phyloP scores from a whole-genome alignment of 371 early-diverging fungal species.

The Mortierella sp. region DNA sequence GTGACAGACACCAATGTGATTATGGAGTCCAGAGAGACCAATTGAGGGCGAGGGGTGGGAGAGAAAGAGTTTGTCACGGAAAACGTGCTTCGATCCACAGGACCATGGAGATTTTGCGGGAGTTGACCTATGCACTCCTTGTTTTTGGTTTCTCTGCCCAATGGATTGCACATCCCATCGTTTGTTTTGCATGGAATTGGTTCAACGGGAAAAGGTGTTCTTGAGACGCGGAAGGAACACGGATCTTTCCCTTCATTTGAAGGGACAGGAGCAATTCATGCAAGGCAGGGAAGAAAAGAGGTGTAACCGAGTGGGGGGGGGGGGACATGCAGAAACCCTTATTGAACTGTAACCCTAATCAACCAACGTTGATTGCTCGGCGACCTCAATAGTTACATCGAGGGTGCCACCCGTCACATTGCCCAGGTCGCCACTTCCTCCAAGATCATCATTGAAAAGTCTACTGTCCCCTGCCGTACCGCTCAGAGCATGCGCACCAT shows the following conservation, averaged over 20 bases:
- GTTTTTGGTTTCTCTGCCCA: slow-evolving; percentile 2
- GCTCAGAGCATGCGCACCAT: slow-evolving; percentile 91
- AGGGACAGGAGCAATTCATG: too few relatives aligned
- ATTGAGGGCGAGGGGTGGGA: background rate
- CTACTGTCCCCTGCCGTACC: slow-evolving; percentile 96
- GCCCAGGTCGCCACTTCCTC: slow-evolving; percentile 84
- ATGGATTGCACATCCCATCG: background rate
- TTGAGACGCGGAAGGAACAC: too few relatives aligned
- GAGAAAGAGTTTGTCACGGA: background rate
- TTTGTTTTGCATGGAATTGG: slow-evolving; percentile 1
- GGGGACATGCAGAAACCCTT: background rate
- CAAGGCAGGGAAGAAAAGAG: too few relatives aligned
- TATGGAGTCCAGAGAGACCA: background rate
- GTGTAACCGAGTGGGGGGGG: slow-evolving; percentile 31
- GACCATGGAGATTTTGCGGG: slow-evolving; percentile 11
- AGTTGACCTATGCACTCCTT: slow-evolving; percentile 8
- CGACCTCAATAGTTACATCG: slow-evolving; percentile 78
- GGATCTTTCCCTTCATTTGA: background rate
- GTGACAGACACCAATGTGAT: slow-evolving; percentile 20
- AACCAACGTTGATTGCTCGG: background rate
- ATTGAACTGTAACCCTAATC: background rate
- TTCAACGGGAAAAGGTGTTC: background rate
- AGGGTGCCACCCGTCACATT: slow-evolving; percentile 88
- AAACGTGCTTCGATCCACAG: slow-evolving; percentile 27
- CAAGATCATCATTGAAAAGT: slow-evolving; percentile 95